Percentiles rank a stretch among this genome's conserved stretches.
Evolutionary conservation across 305 asterid genomes (phyloP).

Genomic region (Rubia tinctorum): DNA sequence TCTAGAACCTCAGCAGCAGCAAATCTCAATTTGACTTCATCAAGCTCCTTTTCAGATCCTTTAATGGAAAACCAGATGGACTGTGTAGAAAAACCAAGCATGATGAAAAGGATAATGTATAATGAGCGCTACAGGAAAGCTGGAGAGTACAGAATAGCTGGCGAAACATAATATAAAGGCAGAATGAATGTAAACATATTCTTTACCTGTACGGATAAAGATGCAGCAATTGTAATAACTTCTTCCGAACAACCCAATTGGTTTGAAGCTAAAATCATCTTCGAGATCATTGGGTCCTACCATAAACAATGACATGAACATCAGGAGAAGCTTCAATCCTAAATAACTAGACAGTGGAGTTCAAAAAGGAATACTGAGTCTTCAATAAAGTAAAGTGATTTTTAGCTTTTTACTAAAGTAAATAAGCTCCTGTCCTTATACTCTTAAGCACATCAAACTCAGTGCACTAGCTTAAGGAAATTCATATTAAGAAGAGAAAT

Average conservation of each 20-base stretch:
- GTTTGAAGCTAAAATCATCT: constrained; percentile 85
- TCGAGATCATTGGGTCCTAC: constrained; percentile 94
- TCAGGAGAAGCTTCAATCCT: neutral
- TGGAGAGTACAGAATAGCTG: neutral
- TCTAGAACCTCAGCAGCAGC: constrained; percentile 88
- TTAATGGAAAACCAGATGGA: constrained; percentile 79
- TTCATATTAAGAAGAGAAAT: constrained; percentile 3
- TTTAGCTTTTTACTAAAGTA: neutral
- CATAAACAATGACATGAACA: neutral
- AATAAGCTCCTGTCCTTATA: neutral
- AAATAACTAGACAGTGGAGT: neutral
- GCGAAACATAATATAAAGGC: neutral
- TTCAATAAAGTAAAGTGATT: neutral
- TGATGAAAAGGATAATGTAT: neutral
- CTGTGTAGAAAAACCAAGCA: constrained; percentile 35
- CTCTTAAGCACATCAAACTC: neutral
- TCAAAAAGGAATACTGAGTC: neutral
- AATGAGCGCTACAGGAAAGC: neutral
- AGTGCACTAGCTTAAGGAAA: neutral
- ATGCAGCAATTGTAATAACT: constrained; percentile 86
- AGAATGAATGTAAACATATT: constrained; percentile 8
- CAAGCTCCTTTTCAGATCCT: constrained; percentile 85
- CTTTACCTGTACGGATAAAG: constrained; percentile 83
- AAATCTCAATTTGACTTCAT: constrained; percentile 92
- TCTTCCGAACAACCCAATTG: constrained; percentile 90